Base-by-base conservation (phyloP, 2,329 filamentous ascomycete genomes). In the Fusarium sp. region DNA sequence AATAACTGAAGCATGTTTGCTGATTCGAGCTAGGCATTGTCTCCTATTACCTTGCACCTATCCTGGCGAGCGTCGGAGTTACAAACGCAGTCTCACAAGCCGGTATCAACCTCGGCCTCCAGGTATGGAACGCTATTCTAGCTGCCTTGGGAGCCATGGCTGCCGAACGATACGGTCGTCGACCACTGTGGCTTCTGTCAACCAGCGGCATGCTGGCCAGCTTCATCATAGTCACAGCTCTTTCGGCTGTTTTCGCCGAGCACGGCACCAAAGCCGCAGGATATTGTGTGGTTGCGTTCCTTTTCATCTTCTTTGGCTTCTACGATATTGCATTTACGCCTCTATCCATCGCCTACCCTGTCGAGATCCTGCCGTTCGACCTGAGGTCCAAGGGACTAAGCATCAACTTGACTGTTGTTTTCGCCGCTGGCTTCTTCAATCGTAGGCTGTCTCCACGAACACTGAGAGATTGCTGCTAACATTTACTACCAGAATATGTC, bases 221-320 rank as follows among this genome's bases (percentile, higher is more conserved):
- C 3, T 74, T 71, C 45, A 69, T 64, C 13, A 31, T 65, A 16
- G 54, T 64, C n/a, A 74, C 64, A 9, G 58, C 48, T 8, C 31
- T 68, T 0, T 73, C 68, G 1, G 71, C 67, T 9, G 41, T 58
- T 1, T 73, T 68, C 11, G 60, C 61, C 7, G 53, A 73, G 3
- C 47, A 50, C 5, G 54, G 54, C 0, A 62, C 36, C 6, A 68
- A 65, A 38, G 42, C 47, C 1, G 62, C 68, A 31, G 71, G 67
- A 5, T 50, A 55, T 6, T 68, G 55, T 7, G 71, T 66, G 3
- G 62, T 73, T 1, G 61, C 66, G 0, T 70, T 73, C 11, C 48
- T 73, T 1, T 73, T 73, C 16, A 36, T 73, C 6, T 73, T 59
- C 28, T 70, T 67, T 18, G 56, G 66, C 24, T 73, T 73, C 61